A percentile compares a stretch with the other conserved stretches of the same genome.
Evolutionary conservation across 192 early-diverging fungal species (phyloP).

Genomic region (Cetraspora pellucida): DNA sequence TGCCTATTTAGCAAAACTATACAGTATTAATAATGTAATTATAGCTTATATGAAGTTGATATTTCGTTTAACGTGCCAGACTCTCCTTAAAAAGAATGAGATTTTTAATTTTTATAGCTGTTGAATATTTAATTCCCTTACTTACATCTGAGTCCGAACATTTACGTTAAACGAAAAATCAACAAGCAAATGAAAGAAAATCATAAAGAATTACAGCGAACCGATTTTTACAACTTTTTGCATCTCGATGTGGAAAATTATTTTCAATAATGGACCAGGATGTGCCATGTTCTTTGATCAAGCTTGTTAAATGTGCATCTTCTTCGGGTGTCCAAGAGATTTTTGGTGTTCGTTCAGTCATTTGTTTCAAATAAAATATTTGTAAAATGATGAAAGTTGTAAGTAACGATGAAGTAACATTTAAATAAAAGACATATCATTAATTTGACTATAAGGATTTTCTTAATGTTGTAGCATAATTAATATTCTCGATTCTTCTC

Average conservation of each 20-base stretch:
- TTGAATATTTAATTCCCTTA: too few species aligned
- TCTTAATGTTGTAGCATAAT: too few species aligned
- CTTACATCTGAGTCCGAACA: not conserved
- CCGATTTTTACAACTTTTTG: slow-evolving; percentile 15
- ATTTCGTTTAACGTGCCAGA: too few species aligned
- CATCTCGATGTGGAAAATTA: not conserved
- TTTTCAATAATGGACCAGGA: not conserved
- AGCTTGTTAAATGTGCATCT: not conserved
- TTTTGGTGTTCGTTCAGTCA: not conserved
- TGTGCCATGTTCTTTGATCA: not conserved
- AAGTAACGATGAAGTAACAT: too few species aligned
- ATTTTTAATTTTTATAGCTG: too few species aligned
- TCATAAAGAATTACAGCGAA: not conserved
- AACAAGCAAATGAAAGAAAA: not conserved
- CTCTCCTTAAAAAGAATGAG: too few species aligned
- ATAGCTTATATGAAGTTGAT: too few species aligned
- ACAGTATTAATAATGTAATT: not conserved
- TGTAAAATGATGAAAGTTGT: not conserved
- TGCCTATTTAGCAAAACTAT: not conserved
- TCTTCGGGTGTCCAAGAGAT: not conserved
- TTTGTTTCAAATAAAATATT: not conserved
- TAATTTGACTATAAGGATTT: too few species aligned
- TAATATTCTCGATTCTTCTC: too few species aligned
- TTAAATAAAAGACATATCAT: too few species aligned
- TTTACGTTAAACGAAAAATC: not conserved